Evolutionary conservation across 2,329 filamentous ascomycete species (phyloP).

Genomic region (Talaromyces atroroseus): DNA sequence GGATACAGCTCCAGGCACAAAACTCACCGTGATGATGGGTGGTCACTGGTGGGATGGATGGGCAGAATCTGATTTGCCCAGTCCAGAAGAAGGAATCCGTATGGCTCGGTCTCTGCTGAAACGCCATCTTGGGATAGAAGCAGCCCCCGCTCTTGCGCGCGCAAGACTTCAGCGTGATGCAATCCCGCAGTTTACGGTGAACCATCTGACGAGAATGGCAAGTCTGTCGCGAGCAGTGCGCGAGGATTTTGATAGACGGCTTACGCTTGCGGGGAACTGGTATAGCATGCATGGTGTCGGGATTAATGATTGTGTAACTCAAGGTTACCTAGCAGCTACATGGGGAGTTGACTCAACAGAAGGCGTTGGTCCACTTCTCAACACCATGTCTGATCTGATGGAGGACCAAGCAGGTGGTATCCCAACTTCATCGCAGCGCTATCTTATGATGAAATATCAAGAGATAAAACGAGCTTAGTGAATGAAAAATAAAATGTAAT

Average conservation of each 20-base stretch:
- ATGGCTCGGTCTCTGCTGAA: slow-evolving; percentile 67
- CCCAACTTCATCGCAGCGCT: slow-evolving; percentile 5
- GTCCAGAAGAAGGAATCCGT: slow-evolving; percentile 58
- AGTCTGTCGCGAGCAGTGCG: slow-evolving; percentile 52
- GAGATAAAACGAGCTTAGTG: not conserved
- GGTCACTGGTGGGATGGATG: slow-evolving; percentile 82
- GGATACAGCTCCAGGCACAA: slow-evolving; percentile 62
- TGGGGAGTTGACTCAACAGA: slow-evolving; percentile 31
- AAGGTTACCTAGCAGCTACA: slow-evolving; percentile 50
- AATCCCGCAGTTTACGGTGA: slow-evolving; percentile 85
- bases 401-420: slow-evolving; percentile 10
- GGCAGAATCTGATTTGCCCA: slow-evolving; percentile 50
- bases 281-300: slow-evolving; percentile 48
- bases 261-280: slow-evolving; percentile 59
- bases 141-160: slow-evolving; percentile 55
- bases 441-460: slow-evolving; percentile 1
- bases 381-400: slow-evolving; percentile 15
- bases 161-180: slow-evolving; percentile 63
- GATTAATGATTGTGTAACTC: slow-evolving; percentile 52
- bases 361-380: not conserved
- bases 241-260: slow-evolving; percentile 53
- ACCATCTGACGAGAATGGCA: slow-evolving; percentile 62
- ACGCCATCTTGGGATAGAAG: slow-evolving; percentile 68
- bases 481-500: not conserved
- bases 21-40: slow-evolving; percentile 89